Evolutionary conservation across 371 early-diverging fungal species (phyloP).

Genomic region (Amoeboaphelidium protococcarum): DNA sequence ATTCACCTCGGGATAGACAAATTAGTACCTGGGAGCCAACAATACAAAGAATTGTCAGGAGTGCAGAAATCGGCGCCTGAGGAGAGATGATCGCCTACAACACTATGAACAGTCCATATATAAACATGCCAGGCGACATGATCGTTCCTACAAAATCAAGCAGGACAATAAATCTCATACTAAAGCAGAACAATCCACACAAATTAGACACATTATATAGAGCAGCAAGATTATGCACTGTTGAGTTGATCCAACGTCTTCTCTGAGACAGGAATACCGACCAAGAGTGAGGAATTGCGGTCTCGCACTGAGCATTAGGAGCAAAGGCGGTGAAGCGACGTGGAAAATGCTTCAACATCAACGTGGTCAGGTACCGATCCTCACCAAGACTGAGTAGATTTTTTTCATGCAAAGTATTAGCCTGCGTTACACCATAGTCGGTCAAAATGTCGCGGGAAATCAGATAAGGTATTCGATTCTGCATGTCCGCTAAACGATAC

Average conservation of each 20-base stretch:
- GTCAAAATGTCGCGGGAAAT: constrained; percentile 15
- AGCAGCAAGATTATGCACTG: constrained; percentile 83
- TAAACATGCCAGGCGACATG: constrained; percentile 17
- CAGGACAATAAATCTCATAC: constrained; percentile 75
- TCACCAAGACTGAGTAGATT: constrained; percentile 14
- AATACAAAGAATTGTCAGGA: too few relatives aligned
- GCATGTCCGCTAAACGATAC: constrained; percentile 9
- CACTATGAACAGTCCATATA: constrained; percentile 6
- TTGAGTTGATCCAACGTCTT: constrained; percentile 95
- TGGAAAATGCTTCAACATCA: constrained; percentile 19
- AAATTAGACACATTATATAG: constrained; percentile 55
- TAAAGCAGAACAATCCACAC: constrained; percentile 93
- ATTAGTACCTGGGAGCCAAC: background rate
- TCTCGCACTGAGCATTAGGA: constrained; percentile 15
- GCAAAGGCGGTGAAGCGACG: constrained; percentile 17
- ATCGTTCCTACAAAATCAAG: constrained; percentile 19
- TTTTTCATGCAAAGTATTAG: constrained; percentile 17
- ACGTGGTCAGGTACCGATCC: constrained; percentile 11
- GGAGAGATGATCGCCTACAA: too few relatives aligned
- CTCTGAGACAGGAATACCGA: constrained; percentile 38
- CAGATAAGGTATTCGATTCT: constrained; percentile 8
- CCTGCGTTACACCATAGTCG: constrained; percentile 15
- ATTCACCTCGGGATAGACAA: background rate
- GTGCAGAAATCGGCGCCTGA: too few relatives aligned
- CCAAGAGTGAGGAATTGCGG: constrained; percentile 16